A percentile compares a stretch with the other conserved stretches of the same genome.
Evolutionary conservation across 2,329 filamentous ascomycete genomes (phyloP).

Genomic region (Aspergillus sclerotialis): DNA sequence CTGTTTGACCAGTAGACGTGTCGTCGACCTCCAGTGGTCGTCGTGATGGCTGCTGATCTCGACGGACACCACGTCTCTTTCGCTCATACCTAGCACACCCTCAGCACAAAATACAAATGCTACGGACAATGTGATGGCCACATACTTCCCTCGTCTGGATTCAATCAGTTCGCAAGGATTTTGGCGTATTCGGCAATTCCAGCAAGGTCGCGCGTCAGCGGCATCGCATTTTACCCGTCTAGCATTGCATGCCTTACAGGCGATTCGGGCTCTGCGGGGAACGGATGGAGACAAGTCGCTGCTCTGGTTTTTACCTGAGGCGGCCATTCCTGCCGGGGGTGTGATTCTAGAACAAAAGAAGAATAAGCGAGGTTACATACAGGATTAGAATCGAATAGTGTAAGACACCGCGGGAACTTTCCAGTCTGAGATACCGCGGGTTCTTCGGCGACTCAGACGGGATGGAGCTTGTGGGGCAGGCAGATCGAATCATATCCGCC

Average conservation of each 20-base stretch:
- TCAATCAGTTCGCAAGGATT: conserved; percentile 16
- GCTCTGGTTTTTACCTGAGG: no score
- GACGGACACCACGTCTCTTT: conserved; percentile 5
- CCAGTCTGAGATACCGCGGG: no score
- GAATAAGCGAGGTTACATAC: no score
- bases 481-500: no score
- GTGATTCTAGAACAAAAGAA: no score
- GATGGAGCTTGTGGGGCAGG: no score
- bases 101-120: neutral
- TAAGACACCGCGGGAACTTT: no score
- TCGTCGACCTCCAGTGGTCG: neutral
- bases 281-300: no score
- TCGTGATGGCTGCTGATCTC: neutral
- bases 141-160: conserved; percentile 17
- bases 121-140: neutral
- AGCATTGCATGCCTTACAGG: conserved; percentile 18
- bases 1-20: conserved; percentile 2
- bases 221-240: conserved; percentile 19
- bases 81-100: conserved; percentile 4
- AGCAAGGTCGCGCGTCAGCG: conserved; percentile 14
- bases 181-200: conserved; percentile 14
- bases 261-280: conserved; percentile 10
- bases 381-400: no score
- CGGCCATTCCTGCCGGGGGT: no score
- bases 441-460: no score